Evolutionary conservation across 305 asterid species (phyloP).

Genomic region (Fraxinus xanthoxyloides): DNA sequence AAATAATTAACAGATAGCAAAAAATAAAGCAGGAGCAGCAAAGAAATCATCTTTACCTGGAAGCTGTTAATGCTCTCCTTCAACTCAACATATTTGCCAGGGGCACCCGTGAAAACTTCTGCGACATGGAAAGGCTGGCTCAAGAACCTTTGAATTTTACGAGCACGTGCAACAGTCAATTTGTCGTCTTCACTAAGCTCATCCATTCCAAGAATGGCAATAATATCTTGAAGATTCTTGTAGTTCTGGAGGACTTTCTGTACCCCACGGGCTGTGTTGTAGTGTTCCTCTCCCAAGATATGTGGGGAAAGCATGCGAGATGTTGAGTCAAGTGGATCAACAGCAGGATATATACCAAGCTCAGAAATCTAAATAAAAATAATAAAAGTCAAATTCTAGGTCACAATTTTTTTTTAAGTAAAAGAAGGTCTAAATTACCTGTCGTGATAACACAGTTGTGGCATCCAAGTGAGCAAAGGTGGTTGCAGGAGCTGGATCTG

Average conservation of each 20-base stretch:
- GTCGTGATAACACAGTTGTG: conserved; percentile 51
- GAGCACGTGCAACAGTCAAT: conserved; percentile 53
- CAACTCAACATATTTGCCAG: conserved; percentile 43
- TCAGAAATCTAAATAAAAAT: conserved; percentile 68
- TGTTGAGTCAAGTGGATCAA: conserved; percentile 92
- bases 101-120: conserved; percentile 44
- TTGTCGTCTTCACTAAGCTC: conserved; percentile 98
- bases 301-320: conserved; percentile 98
- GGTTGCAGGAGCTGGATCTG: conserved; percentile 57
- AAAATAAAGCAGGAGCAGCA: neutral
- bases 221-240: conserved; percentile 97
- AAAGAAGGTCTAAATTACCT: conserved; percentile 19
- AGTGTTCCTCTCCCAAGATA: conserved; percentile 90
- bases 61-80: conserved; percentile 38
- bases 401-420: neutral
- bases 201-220: conserved; percentile 97
- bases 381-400: neutral
- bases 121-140: conserved; percentile 49
- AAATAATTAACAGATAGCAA: neutral
- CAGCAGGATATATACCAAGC: conserved; percentile 92
- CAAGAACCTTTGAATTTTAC: conserved; percentile 34
- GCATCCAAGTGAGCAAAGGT: conserved; percentile 62
- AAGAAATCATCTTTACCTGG: conserved; percentile 23
- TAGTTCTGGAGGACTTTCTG: conserved; percentile 90
- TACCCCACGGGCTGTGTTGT: conserved; percentile 97